Evolutionary conservation across 441 rosid species (phyloP), one percentile per base, ranked within the genome.

Genomic region (Gossypium schwendimanii): DNA sequence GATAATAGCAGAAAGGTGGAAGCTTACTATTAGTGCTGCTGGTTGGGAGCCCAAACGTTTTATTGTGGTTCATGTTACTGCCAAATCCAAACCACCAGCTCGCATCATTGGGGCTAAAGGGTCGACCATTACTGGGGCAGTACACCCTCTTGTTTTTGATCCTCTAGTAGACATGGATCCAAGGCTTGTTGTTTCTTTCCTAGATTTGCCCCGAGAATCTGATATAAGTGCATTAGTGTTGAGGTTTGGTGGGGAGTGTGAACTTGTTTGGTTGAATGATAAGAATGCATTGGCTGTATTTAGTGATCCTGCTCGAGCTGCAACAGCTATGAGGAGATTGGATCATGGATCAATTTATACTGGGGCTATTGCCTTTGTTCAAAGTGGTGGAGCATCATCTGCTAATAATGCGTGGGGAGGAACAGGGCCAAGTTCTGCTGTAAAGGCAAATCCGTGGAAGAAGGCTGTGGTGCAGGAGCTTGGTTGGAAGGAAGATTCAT

Each of bases 21-120:
- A 92, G 82, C 96, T 96, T 79, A 81, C 89, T 9, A 81, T 91
- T 65, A 78, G 69, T 72, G 81, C 91, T 31, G 91, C 96, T 45
- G 98, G 98, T 58, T 88, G 99, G 98, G 99, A 96, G 86, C 98
- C 99, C 50, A 96, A 88, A 84, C 93, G 95, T 58, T 96, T 94
- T 59, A 82, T 89, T 73, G 91, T 93, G 78, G 84, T 89, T 21
- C 90, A 91, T 76, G 92, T 84, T 28, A 91, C 93, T 1, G 76
- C 87, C 4, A 93, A 92, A 82, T 93, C 99, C 1, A 96, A 88
- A 73, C 75, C 88, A 2, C 99, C 98, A 24, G 71, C 91, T 75
- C 91, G 96, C 50, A 84, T 93, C 66, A 84, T 92, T 28, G 97
- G 98, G 66, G 77, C 81, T 26, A 96, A 89, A 82, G 91, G 86